Percentiles rank a stretch among this genome's conserved stretches.
Evolutionary conservation across 1,284 basidiomycete genomes (phyloP).

Genomic region (Veloporphyrellus conicus): DNA sequence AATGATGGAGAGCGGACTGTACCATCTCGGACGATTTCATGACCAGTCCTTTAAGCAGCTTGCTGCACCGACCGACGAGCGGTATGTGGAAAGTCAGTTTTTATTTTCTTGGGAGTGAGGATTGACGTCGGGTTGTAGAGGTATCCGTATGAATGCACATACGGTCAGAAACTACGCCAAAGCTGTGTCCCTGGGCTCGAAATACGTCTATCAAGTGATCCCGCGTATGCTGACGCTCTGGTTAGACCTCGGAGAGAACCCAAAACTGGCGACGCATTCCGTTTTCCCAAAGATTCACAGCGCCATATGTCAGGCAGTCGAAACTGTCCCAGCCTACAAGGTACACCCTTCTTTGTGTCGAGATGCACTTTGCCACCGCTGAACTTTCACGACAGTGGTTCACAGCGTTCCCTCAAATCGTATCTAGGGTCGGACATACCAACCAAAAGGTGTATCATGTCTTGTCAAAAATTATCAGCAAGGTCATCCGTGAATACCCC

Average conservation of each 20-base stretch:
- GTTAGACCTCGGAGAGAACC: slow-evolving; percentile 85
- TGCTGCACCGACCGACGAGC: slow-evolving; percentile 43
- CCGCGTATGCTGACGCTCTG: slow-evolving; percentile 93
- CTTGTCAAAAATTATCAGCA: slow-evolving; percentile 68
- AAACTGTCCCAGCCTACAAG: slow-evolving; percentile 71
- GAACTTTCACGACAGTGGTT: slow-evolving; percentile 66
- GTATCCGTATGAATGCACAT: slow-evolving; percentile 55
- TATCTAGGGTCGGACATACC: slow-evolving; percentile 86
- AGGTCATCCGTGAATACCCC: slow-evolving; percentile 79
- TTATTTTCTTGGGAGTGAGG: not conserved
- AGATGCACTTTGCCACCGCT: not conserved
- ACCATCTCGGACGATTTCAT: slow-evolving; percentile 84
- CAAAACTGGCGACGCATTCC: slow-evolving; percentile 33
- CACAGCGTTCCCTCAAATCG: slow-evolving; percentile 94
- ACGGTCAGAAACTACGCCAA: slow-evolving; percentile 70
- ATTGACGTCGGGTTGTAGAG: slow-evolving; percentile 36
- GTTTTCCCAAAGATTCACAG: slow-evolving; percentile 56
- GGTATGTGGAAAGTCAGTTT: slow-evolving; percentile 37
- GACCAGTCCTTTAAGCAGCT: slow-evolving; percentile 68
- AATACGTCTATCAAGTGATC: slow-evolving; percentile 95
- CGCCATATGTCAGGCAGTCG: slow-evolving; percentile 53
- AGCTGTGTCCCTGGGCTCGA: slow-evolving; percentile 82
- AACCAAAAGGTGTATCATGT: slow-evolving; percentile 66
- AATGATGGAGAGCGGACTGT: slow-evolving; percentile 85
- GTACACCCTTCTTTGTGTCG: slow-evolving; percentile 35